Percentiles rank a stretch among this genome's conserved stretches.
Conservation (phyloP, 2,329 filamentous ascomycete genomes). For the Penicillium freii region DNA sequence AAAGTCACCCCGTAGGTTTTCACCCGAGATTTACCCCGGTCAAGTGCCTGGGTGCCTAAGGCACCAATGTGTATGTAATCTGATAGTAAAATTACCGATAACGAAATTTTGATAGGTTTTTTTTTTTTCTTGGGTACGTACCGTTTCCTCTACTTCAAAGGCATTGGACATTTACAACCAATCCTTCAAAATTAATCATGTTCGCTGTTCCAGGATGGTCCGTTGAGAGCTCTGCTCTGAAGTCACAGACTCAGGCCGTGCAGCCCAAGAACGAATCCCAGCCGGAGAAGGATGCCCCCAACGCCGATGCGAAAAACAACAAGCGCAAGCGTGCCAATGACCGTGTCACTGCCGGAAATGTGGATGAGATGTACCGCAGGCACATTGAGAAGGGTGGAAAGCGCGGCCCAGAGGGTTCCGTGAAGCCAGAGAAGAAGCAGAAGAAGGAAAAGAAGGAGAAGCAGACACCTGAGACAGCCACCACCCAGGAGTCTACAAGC, state of each 20-base stretch:
- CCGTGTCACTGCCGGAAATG: conserved; percentile 65
- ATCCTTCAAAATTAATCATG: conserved; percentile 50
- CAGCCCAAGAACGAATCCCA: conserved; percentile 61
- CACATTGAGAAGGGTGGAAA: conserved; percentile 63
- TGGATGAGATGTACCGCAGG: conserved; percentile 74
- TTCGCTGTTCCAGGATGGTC: conserved; percentile 95
- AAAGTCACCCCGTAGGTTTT: not conserved
- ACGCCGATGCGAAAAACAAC: conserved; percentile 42
- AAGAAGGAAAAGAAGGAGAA: conserved; percentile 32
- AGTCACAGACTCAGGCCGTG: conserved; percentile 63
- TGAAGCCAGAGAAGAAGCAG: conserved; percentile 29
- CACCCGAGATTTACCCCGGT: not conserved
- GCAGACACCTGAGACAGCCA: conserved; percentile 22
- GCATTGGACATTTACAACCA: not conserved
- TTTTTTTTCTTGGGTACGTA: not conserved
- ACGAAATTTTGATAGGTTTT: conserved; percentile 10
- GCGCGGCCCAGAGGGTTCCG: conserved; percentile 30
- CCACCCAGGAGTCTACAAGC: conserved; percentile 20
- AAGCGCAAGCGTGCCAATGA: conserved; percentile 51
- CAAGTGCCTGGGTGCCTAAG: not conserved
- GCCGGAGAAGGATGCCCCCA: conserved; percentile 28
- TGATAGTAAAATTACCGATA: conserved; percentile 13
- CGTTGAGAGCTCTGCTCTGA: conserved; percentile 68
- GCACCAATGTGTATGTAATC: not conserved
- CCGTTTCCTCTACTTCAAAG: not conserved